Evolutionary conservation across 208 protist species (phyloP), one percentile per base, ranked within the genome.

Genomic region (Leishmania aethiopica): DNA sequence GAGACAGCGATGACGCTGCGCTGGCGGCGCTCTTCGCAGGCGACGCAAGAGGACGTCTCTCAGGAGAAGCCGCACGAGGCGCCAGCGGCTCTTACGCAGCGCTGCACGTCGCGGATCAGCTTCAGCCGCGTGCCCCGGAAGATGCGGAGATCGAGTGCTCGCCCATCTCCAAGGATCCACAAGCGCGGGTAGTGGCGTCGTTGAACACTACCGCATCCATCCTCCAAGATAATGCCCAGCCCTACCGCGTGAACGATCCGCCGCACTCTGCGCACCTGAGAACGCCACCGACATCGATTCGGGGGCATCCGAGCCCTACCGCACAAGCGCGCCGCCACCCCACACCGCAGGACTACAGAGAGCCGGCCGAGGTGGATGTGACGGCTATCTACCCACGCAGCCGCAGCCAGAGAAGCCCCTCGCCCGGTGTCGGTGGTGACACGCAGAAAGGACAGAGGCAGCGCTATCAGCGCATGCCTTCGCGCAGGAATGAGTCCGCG

Each of bases 141-240:
- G 75, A 62, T 19, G 80, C 79, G 15, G 80, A 87, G 53, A 32
- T 90, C 17, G 83, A 86, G 55, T 83, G 81, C 78, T 90, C 87
- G 22, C 87, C 87, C 42, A 90, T 90, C 35, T 55, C 80, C 25
- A 78, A 80, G 53, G 84, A 87, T 62, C 79, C 79, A 37, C 73
- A 83, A 47, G 70, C 69, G 25, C 84, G 75, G 45, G 69, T 78
- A 40, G 5, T 78, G 22, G 62, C 73, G 17, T 86, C 83, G 37
- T 51, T 86, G 42, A 87, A 81, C 79, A 87, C 84, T 32, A 87
- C 79, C 35, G 83, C 77, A 35, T 74, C 84, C 55, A 17, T 84
- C 35, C 59, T 79, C 79, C 74, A 83, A 32, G 70, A 74, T 55
- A 37, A 19, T 19, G 28, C 1, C 45, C 45, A 35, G 17, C 70